Evolutionary conservation across 2,329 filamentous ascomycete genomes (phyloP), one percentile per base, ranked within the genome.

Genomic region (Myriosclerotinia scirpicola): DNA sequence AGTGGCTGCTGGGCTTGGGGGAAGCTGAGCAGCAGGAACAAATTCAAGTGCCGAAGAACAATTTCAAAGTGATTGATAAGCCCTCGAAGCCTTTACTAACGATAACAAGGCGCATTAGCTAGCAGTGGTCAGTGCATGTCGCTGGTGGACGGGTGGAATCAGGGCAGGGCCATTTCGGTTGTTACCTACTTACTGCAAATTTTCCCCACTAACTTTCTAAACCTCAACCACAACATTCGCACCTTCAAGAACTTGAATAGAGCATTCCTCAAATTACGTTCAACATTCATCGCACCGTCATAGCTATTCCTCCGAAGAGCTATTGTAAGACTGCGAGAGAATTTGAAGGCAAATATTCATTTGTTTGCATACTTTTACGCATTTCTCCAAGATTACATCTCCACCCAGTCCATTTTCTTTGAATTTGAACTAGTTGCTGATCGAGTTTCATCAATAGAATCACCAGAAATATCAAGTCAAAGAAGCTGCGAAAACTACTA

Each of bases 191-290:
- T 54, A 14, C 9, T 38, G 22, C 11, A 20, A 58, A 34, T 58
- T 58, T 20, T 26, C 15, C 55, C 12, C 26, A 36, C 26, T 36
- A 44, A 17, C 12, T 3, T 36, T 34, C n/a, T 34, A 36, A 36
- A 48, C 56, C 26, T 38, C 56, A 59, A 59, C 20, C 56, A 59
- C 56, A 59, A n/a, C 26, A 59, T 59, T 48, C 42, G 17, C 26
- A 48, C 17, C 30, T 36, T 48, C 26, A 17, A 58, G 5, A 36
- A 7, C 17, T 14, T 5, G 11, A n/a, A 11, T 20, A 46, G 42
- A 46, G 3, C 7, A 46, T n/a, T 20, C 20, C 17, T 8, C 12
- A 22, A 22, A 9, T 22, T 36, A 26, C 26, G 3, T 26, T 26
- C 26, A 48, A 22, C 3, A 26, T 34, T 14, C 11, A 1, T 42